A percentile compares a stretch with the other conserved stretches of the same genome.
phyloP scores from a whole-genome alignment of 768 basidiomycete genomes.

The Hericium alpestre region DNA sequence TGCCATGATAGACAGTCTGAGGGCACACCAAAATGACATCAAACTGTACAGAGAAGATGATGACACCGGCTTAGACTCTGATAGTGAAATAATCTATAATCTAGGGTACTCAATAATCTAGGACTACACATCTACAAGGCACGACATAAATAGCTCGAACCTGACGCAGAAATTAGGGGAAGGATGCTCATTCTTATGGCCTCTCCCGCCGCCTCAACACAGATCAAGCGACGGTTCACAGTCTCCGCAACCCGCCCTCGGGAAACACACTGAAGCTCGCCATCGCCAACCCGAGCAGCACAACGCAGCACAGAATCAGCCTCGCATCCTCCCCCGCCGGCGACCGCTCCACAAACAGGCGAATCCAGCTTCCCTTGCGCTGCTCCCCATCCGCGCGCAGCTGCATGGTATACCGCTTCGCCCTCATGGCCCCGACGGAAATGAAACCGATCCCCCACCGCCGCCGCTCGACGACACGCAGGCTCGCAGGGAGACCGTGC shows the following conservation, averaged over 20 bases:
- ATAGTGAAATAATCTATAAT: not conserved
- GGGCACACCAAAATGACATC: too few species aligned
- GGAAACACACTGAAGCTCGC: slow-evolving; percentile 4
- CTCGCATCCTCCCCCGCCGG: slow-evolving; percentile 12
- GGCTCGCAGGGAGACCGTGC: slow-evolving; percentile 9
- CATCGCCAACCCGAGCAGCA: slow-evolving; percentile 3
- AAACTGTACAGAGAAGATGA: too few species aligned
- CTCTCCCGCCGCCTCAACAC: too few species aligned
- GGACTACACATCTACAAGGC: not conserved
- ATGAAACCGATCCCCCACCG: not conserved
- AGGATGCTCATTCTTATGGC: too few species aligned
- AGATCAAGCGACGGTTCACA: too few species aligned
- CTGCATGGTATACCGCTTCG: slow-evolving; percentile 1
- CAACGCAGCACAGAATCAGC: slow-evolving; percentile 4
- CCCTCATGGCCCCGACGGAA: not conserved
- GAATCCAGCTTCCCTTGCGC: slow-evolving; percentile 3
- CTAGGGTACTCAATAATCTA: not conserved
- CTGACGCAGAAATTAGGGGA: not conserved
- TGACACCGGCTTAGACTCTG: too few species aligned
- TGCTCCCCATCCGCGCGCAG: slow-evolving; percentile 7
- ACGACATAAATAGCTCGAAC: not conserved
- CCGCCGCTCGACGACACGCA: slow-evolving; percentile 8
- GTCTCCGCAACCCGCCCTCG: not conserved
- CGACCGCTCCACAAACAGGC: slow-evolving; percentile 7
- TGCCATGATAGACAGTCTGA: too few species aligned